Base-by-base conservation (phyloP, 192 early-diverging fungal species). In the Spinellus fusiger region DNA sequence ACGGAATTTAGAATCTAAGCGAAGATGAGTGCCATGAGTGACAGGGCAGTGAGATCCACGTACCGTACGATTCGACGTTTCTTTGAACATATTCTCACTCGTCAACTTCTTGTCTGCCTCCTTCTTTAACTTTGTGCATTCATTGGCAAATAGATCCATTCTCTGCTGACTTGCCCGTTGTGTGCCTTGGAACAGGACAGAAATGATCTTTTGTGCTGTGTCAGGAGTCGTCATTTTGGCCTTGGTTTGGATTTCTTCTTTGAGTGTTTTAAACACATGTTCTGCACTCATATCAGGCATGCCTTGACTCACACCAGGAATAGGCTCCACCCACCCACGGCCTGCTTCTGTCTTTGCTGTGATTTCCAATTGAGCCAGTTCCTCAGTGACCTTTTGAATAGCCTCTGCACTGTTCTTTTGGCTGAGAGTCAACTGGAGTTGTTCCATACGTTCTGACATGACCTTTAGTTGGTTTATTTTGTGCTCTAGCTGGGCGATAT, bases 81-180 rank as follows among this genome's bases (percentile, higher is more conserved):
- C 76, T 28, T 80, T 79, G 13, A 80, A 77, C 49, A 92, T 77
- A 23, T 85, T 83, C 54, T 90, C 88, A 6, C 82, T 83, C 1
- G 84, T 84, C 20, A 90, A 64, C 50, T 90, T 89, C 58, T 83
- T 85, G 26, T 74, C 77, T 33, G 84, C 81, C 27, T 90, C 86
- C 25, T 61, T 60, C 49, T 79, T 78, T 20, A 84, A 76, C 54
- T 81, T 80, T 10, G 70, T 76, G 52, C 84, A 64, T 64, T 90
- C 84, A 6, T 32, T 13, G 8, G 54, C 22, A 7, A 50, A 58
- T 32, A 33, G 53, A 2, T 61, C 54, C 29, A 56, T 26, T n/a
- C 37, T 27, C 5, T 53, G 56, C 18, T 55, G 27, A 8, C 53
- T 55, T 20, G 62, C 38, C 9, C 5, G 3, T 18, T 27, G 35